Evolutionary conservation across 257 asterid genomes (phyloP), one percentile per base, ranked within the genome.

Genomic region (Solanum chilense): DNA sequence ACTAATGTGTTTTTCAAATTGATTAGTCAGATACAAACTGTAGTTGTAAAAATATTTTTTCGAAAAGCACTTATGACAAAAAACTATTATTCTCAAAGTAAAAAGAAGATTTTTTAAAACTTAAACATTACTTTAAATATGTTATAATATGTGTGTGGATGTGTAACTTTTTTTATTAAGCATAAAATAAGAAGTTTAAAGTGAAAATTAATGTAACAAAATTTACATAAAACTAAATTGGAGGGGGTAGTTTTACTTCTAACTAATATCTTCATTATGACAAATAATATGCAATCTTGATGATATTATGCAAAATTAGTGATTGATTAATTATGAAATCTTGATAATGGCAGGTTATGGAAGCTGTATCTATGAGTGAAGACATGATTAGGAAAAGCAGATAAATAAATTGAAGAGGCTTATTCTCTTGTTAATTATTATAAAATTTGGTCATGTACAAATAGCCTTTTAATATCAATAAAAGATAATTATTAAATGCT

Each of bases 311-410:
- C 80, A 73, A 73, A 14, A 73, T 9, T 73, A 1, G 3, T 73
- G 31, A 75, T 12, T 75, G 33, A 75, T 37, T 52, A 39, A 39
- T 75, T 25, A 45, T 27, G 42, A 7, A 25, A 45, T 45, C 16
- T 78, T 78, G 66, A 7, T n/a, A 29, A 89, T 75, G 90, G 81
- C 94, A 93, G 96, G 96, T 86, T 92, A 91, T 86, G 91, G 90
- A 52, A 56, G 92, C 89, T 92, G 94, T 89, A 76, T 80, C 44
- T 93, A 93, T 64, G 86, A 80, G 5, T 80, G 69, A 80, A 49
- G 69, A 21, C 68, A 9, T 16, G 25, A 80, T 27, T 45, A 45
- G 66, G 41, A 78, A 45, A 27, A 27, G 27, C 41, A 78, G 66
- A 10, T 15, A 78, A 77, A 78, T 78, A 37, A 37, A 37, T 37